Conservation (phyloP, 2,329 filamentous ascomycete species). For the Sphaerulina vaccinii region DNA sequence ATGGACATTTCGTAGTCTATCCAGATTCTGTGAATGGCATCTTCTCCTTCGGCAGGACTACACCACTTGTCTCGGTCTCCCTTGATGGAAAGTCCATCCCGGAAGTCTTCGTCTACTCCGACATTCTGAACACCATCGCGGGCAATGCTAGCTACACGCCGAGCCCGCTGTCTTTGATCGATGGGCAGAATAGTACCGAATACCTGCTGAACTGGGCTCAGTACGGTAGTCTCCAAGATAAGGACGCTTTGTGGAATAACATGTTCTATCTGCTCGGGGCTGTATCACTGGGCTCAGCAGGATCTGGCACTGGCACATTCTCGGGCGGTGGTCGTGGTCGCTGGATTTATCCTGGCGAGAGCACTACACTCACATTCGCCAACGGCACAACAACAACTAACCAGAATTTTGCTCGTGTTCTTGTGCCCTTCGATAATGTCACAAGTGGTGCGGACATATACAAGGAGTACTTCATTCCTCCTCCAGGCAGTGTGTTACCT, state of each 20-base stretch:
- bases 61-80: conserved; percentile 60
- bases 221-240: conserved; percentile 54
- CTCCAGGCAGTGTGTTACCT: conserved; percentile 22
- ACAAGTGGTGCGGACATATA: conserved; percentile 46
- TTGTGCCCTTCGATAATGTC: conserved; percentile 43
- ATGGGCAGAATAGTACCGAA: conserved; percentile 54
- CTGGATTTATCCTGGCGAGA: conserved; percentile 45
- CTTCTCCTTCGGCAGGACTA: conserved; percentile 52
- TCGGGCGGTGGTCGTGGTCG: conserved; percentile 45
- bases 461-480: conserved; percentile 34
- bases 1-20: conserved; percentile 62
- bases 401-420: conserved; percentile 46
- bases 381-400: conserved; percentile 45
- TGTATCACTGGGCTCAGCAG: conserved; percentile 43
- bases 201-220: conserved; percentile 51
- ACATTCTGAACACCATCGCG: conserved; percentile 45
- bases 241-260: conserved; percentile 57
- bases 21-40: conserved; percentile 54
- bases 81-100: conserved; percentile 59
- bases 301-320: conserved; percentile 47
- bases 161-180: conserved; percentile 55
- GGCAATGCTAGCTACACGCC: conserved; percentile 45
- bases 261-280: conserved; percentile 48
- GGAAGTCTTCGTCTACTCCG: conserved; percentile 55
- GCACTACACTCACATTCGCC: conserved; percentile 46